Base-by-base conservation (phyloP, 345 rosid genomes). In the Microcos paniculata region DNA sequence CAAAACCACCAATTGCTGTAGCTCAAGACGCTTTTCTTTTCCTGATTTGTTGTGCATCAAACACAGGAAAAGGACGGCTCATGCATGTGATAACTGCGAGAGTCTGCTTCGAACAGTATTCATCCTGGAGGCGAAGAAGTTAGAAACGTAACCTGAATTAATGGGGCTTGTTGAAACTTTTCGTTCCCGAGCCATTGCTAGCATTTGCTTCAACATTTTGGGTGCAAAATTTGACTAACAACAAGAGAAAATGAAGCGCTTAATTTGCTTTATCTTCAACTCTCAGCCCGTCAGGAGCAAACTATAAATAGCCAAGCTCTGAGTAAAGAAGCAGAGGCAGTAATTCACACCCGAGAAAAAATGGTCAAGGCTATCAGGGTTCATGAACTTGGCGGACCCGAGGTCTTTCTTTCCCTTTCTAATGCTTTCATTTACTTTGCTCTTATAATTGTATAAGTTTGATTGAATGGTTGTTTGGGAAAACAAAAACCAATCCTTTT, bases 321-420 rank as follows among this genome's bases (percentile, higher is more conserved):
- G 6, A 16, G 12, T 28, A 73, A 75, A 52, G 72, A 53, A 40
- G 48, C 84, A 52, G 78, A 62, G 53, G 84, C 76, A 12, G 55
- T n/a, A n/a, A 52, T 6, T 38, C 81, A 62, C 18, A 79, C 23
- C 70, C 70, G 33, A 61, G n/a, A 78, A 42, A 84, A 84, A 78
- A 94, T 94, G 98, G 97, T 91, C 62, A 94, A 90, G 74, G 96
- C 94, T 56, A 88, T 95, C 35, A 85, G 93, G 84, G 90, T 95
- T 81, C 88, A 90, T 80, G 91, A 95, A 85, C 86, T 82, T 23
- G 99, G 98, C 5, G 98, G 97, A 23, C 94, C 98, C 61, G 94
- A 92, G 98, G 98, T 91, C 21, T 74, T 6, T 40, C 10, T 62
- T 18, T 21, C 56, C n/a, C 56, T 43, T 56, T 70, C 59, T 45